Conservation (phyloP, 2,329 filamentous ascomycete species). For the Pseudocercospora cruenta region DNA sequence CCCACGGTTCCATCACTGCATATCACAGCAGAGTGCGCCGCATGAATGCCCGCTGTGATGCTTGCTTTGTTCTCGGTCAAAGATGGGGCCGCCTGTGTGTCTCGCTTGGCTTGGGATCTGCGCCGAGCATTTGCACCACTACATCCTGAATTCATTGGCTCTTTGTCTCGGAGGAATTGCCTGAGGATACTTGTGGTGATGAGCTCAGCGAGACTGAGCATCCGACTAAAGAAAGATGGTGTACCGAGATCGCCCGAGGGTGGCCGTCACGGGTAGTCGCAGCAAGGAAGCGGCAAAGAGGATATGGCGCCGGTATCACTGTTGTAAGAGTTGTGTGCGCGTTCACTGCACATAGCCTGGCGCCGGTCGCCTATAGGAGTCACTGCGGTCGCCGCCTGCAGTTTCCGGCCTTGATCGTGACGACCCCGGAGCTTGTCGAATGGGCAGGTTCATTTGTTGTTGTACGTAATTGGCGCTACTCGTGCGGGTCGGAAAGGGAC, state of each 20-base stretch:
- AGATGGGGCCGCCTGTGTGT: conserved; percentile 8
- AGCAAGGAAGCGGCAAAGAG: conserved; percentile 5
- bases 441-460: conserved; percentile 48
- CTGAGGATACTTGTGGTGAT: neutral
- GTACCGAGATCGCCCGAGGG: conserved; percentile 2
- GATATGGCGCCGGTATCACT: neutral
- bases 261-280: neutral
- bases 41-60: neutral
- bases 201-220: conserved; percentile 4
- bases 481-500: conserved; percentile 48
- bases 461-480: conserved; percentile 43
- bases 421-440: conserved; percentile 44
- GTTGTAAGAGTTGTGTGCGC: neutral
- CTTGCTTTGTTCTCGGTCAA: conserved; percentile 3
- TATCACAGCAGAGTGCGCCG: neutral
- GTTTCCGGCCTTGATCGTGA: conserved; percentile 33
- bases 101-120: conserved; percentile 2
- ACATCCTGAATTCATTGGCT: neutral
- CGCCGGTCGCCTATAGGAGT: conserved; percentile 32
- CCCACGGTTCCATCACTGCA: neutral
- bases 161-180: conserved; percentile 15
- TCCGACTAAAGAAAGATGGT: neutral
- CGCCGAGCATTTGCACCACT: neutral
- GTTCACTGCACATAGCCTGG: conserved; percentile 32
- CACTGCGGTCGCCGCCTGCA: conserved; percentile 33